Evolutionary conservation across 139 green algal species (phyloP), one percentile per base, ranked within the genome.

Genomic region (Diplosphaera chodatii): DNA sequence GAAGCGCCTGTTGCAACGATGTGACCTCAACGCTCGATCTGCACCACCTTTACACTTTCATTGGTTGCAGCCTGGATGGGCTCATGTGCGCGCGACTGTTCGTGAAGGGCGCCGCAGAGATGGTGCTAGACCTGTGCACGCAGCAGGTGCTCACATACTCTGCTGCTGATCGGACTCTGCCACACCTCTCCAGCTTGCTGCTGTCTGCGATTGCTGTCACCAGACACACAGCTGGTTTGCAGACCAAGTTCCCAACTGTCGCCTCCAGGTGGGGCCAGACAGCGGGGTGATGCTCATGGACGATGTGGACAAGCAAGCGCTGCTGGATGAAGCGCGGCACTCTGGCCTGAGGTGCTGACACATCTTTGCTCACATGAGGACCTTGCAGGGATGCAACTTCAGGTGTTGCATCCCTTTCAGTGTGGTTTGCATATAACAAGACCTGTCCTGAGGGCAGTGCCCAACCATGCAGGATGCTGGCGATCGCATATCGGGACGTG

Each of bases 21-120:
- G n/a, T n/a, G n/a, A n/a, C n/a, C n/a, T n/a, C n/a, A n/a, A n/a
- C n/a, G n/a, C n/a, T n/a, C n/a, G n/a, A n/a, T n/a, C n/a, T n/a
- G n/a, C n/a, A n/a, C n/a, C n/a, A n/a, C n/a, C n/a, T n/a, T n/a
- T n/a, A n/a, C n/a, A n/a, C n/a, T n/a, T n/a, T n/a, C n/a, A n/a
- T 32, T 22, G 8, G 3, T 27, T 74, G 74, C 74, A 79, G 74
- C 27, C 33, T 64, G 56, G 34, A 74, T 4, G 74, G 74, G 21
- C 30, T 64, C 21, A 59, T 64, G 27, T 68, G 64, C 28, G 62
- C 64, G 5, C 79, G 86, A 1, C 64, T 93, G 28, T 86, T 88
- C 75, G 88, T 84, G 31, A 98, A 98, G 84, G 94, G 94, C 5
- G 94, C 93, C 15, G 84, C 90, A 0, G 94, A 98, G 76, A 78